A percentile compares a stretch with the other conserved stretches of the same genome.
Evolutionary conservation across 2,329 filamentous ascomycete species (phyloP).

Genomic region (Penicillium sp.): DNA sequence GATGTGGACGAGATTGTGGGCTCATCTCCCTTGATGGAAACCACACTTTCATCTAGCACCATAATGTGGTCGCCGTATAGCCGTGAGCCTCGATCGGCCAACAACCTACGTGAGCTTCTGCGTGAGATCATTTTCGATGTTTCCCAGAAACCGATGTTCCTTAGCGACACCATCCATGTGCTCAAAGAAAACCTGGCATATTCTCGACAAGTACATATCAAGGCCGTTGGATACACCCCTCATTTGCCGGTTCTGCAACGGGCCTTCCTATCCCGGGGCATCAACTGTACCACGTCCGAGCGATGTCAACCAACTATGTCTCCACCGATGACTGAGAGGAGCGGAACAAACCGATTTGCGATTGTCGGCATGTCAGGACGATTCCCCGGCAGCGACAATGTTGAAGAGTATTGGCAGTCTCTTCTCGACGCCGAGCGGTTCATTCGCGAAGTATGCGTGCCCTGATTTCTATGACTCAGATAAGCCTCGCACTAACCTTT

Average conservation of each 20-base stretch:
- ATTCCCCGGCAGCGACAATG: constrained; percentile 65
- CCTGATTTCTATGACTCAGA: too few relatives aligned
- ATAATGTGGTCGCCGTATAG: neutral
- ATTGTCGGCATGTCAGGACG: constrained; percentile 77
- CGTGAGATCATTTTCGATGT: neutral
- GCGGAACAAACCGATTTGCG: constrained; percentile 42
- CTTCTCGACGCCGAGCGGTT: constrained; percentile 59
- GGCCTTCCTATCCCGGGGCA: neutral
- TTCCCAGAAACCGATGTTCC: neutral
- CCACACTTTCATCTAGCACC: too few relatives aligned
- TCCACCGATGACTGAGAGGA: neutral
- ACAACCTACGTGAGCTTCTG: neutral
- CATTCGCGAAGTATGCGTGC: neutral
- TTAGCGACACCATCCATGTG: neutral
- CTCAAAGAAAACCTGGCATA: neutral
- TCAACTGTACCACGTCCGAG: neutral
- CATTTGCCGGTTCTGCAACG: neutral
- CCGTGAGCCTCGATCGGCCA: neutral
- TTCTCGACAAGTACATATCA: neutral
- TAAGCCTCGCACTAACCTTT: too few relatives aligned
- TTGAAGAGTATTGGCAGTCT: constrained; percentile 67
- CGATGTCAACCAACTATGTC: neutral
- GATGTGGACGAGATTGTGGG: neutral
- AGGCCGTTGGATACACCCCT: neutral
- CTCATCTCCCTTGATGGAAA: neutral